Evolutionary conservation across 345 rosid genomes (phyloP), one percentile per base, ranked within the genome.

Genomic region (Schrenkiella parvula): DNA sequence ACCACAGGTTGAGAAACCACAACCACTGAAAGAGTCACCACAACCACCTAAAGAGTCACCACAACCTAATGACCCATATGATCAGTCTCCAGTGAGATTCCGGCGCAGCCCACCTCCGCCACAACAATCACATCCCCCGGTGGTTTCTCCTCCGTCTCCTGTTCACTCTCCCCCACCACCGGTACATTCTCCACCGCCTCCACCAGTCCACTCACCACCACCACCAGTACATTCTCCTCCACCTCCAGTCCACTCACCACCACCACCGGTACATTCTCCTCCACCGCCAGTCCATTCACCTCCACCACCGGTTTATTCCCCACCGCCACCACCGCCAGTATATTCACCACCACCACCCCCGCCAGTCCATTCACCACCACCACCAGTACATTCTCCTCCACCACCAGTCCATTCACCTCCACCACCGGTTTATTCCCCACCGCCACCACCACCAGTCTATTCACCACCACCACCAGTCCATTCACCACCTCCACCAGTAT

Each of bases 41-140:
- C 55, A 62, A 32, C 44, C 78, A 25, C 78, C 83, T 0, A 62
- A 22, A 15, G 46, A 37, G 46, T 66, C 86, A 14, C 79, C 79
- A 2, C 71, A 81, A 23, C 80, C 82, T 21, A 67, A 80, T 1
- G 64, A 52, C 19, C 21, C 70, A 8, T 75, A 69, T 4, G 78
- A 79, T 2, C 77, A 79, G 0, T 69, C 76, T 7, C 85, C 82
- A 0, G 77, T 72, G 5, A 34, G 26, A 3, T 75, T 78, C 23
- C 55, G 72, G 4, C 78, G 78, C 6, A 72, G 75, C n/a, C 82
- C 86, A 0, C 79, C 80, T 28, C 86, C 80, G 2, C 66, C 74
- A 3, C 66, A 61, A 12, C 51, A 68, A 3, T 71, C 84, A 0
- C 77, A 72, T 1, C 75, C 64, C 0, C 75, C 82, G 4, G 77